Conservation (phyloP, 2,329 filamentous ascomycete species). For the Canariomyces notabilis region DNA sequence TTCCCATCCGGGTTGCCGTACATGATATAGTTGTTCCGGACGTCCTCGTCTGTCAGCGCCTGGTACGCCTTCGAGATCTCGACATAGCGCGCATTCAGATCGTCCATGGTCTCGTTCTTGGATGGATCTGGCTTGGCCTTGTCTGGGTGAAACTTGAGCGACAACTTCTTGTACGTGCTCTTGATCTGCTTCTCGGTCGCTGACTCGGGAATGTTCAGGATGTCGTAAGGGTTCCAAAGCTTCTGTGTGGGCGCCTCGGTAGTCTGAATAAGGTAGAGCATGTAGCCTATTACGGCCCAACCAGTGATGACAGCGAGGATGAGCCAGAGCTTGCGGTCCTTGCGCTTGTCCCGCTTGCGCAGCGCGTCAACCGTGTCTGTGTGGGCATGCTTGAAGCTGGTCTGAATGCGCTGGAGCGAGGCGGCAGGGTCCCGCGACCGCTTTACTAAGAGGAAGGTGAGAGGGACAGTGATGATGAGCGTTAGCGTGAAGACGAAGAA, state of each 20-base stretch:
- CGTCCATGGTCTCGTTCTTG: constrained; percentile 85
- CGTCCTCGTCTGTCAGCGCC: constrained; percentile 91
- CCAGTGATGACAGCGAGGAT: constrained; percentile 69
- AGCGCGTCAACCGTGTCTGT: constrained; percentile 76
- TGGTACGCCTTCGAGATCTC: constrained; percentile 98
- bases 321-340: constrained; percentile 83
- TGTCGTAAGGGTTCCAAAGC: constrained; percentile 96
- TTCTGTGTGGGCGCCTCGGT: constrained; percentile 68
- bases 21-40: constrained; percentile 94
- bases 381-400: constrained; percentile 76
- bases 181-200: constrained; percentile 88
- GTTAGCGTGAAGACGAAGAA: constrained; percentile 95
- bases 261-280: constrained; percentile 84
- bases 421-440: constrained; percentile 71
- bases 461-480: constrained; percentile 79
- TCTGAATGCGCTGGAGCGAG: constrained; percentile 75
- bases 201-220: constrained; percentile 81
- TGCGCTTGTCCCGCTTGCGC: constrained; percentile 81
- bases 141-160: constrained; percentile 85
- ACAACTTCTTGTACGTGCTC: constrained; percentile 80
- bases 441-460: constrained; percentile 83
- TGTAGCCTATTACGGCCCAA: constrained; percentile 80
- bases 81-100: constrained; percentile 82
- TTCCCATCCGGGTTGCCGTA: constrained; percentile 97
- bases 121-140: constrained; percentile 77